Conservation (phyloP, 495 filamentous ascomycete genomes). For the Xylaria intraflava region DNA sequence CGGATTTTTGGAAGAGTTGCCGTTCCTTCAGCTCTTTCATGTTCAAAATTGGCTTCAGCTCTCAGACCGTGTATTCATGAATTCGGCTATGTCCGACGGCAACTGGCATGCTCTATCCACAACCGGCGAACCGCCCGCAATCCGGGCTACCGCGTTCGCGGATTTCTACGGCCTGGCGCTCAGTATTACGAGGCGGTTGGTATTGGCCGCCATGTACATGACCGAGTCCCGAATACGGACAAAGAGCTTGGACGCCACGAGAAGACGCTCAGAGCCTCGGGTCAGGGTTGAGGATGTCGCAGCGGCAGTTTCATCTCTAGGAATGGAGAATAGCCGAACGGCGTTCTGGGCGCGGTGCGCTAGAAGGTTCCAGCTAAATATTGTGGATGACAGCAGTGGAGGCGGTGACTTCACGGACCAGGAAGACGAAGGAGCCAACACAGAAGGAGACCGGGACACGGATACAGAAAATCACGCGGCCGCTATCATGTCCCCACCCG, state of each 20-base stretch:
- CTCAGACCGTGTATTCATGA: constrained; percentile 72
- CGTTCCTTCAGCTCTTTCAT: constrained; percentile 47
- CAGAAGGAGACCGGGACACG: constrained; percentile 12
- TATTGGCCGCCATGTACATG: constrained; percentile 61
- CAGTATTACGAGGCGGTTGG: constrained; percentile 59
- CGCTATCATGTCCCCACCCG: not conserved
- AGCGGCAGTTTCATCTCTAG: constrained; percentile 55
- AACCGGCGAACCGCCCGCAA: constrained; percentile 50
- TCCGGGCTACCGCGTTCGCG: constrained; percentile 59
- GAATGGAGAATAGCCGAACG: constrained; percentile 35
- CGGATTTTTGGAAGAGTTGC: constrained; percentile 34
- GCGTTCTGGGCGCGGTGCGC: constrained; percentile 57
- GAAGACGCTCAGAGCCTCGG: constrained; percentile 20
- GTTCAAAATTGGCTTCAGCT: constrained; percentile 57
- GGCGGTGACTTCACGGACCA: constrained; percentile 22
- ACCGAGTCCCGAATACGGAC: constrained; percentile 50
- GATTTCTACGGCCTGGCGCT: constrained; percentile 67
- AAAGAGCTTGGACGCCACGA: constrained; percentile 26
- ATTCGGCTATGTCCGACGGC: constrained; percentile 51
- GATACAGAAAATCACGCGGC: constrained; percentile 12
- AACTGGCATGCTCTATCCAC: constrained; percentile 56
- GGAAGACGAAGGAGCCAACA: constrained; percentile 2
- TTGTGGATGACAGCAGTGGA: constrained; percentile 39
- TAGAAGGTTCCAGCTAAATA: constrained; percentile 51
- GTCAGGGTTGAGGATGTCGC: constrained; percentile 57